Conservation (phyloP, 495 filamentous ascomycete species). For the Cercophora scortea region DNA sequence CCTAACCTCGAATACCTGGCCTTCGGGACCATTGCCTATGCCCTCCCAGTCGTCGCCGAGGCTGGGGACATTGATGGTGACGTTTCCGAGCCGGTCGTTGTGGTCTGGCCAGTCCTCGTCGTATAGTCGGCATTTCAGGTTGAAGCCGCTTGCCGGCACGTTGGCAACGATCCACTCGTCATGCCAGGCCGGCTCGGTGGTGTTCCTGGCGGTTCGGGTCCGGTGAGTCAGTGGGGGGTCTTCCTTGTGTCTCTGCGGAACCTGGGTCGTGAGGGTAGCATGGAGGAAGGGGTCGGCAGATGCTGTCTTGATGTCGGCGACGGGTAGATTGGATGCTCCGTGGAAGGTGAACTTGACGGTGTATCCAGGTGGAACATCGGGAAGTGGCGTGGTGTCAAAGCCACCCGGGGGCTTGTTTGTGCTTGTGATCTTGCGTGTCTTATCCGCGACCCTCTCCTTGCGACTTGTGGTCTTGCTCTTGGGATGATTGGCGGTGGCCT, state of each 20-base stretch:
- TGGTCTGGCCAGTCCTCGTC: slow-evolving; percentile 86
- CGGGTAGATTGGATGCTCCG: slow-evolving; percentile 68
- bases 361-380: slow-evolving; percentile 64
- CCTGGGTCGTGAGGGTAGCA: slow-evolving; percentile 54
- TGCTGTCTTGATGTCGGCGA: slow-evolving; percentile 66
- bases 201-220: slow-evolving; percentile 64
- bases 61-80: slow-evolving; percentile 52
- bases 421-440: slow-evolving; percentile 49
- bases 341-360: slow-evolving; percentile 83
- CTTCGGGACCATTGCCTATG: slow-evolving; percentile 38
- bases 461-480: slow-evolving; percentile 7
- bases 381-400: slow-evolving; percentile 70
- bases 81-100: slow-evolving; percentile 82
- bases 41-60: slow-evolving; percentile 61
- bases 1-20: slow-evolving; percentile 60
- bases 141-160: slow-evolving; percentile 69
- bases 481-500: background rate
- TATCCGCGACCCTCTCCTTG: slow-evolving; percentile 44
- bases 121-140: slow-evolving; percentile 70
- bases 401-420: slow-evolving; percentile 61
- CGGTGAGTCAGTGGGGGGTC: slow-evolving; percentile 64
- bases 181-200: slow-evolving; percentile 71
- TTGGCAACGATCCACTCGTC: slow-evolving; percentile 82
- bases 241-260: slow-evolving; percentile 71
- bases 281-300: slow-evolving; percentile 79